Evolutionary conservation across 148 eudicot species (phyloP).

Genomic region (Rhododendron ferrugineum): DNA sequence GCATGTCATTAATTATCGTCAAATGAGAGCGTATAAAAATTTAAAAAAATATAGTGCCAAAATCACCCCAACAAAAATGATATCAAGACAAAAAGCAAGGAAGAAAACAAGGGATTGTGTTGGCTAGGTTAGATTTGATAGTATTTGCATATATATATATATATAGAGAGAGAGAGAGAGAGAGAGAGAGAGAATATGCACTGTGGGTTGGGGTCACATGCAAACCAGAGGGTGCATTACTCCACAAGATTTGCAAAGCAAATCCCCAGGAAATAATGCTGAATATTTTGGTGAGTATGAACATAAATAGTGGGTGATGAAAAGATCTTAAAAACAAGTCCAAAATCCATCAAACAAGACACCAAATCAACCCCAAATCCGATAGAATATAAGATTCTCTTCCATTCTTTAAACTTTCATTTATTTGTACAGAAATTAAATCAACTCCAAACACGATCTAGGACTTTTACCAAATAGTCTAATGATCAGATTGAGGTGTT

Average conservation of each 20-base stretch:
- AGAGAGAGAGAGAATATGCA: slow-evolving; percentile 27
- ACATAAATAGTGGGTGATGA: not conserved
- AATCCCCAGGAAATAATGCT: slow-evolving; percentile 18
- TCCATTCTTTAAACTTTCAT: not conserved
- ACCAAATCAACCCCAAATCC: slow-evolving; percentile 5
- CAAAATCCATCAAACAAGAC: slow-evolving; percentile 6
- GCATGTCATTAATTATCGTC: not conserved
- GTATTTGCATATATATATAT: not conserved
- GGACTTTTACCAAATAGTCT: slow-evolving; percentile 9
- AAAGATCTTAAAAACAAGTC: not conserved
- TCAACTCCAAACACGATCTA: not conserved
- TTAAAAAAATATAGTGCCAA: not conserved
- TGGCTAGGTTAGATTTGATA: slow-evolving; percentile 12
- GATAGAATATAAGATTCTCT: slow-evolving; percentile 2
- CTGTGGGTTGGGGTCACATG: slow-evolving; percentile 50
- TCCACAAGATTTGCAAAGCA: slow-evolving; percentile 24
- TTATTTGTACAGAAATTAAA: not conserved
- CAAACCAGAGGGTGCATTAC: slow-evolving; percentile 18
- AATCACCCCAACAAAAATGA: not conserved
- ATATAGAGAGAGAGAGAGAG: slow-evolving; percentile 9
- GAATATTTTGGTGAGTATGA: not conserved
- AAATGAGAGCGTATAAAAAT: not conserved
- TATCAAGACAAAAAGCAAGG: not conserved
- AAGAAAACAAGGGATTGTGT: slow-evolving; percentile 12
- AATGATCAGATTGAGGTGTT: not conserved